Conservation (phyloP, 2,329 filamentous ascomycete species). For the Penicillium sp. region DNA sequence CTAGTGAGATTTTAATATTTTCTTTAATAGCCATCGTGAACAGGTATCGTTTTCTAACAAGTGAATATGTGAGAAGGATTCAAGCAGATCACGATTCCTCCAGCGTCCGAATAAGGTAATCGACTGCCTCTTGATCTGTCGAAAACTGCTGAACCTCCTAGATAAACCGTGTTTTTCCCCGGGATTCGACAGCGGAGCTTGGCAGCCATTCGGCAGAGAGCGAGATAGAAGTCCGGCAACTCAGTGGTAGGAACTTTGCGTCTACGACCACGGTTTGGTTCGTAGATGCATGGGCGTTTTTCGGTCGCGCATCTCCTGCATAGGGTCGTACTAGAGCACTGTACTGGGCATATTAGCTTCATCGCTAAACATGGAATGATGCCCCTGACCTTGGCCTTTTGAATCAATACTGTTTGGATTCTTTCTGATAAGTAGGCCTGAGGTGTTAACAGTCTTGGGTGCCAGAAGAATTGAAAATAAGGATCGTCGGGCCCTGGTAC, state of each 20-base stretch:
- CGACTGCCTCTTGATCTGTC: constrained; percentile 5
- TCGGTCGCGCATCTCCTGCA: not conserved
- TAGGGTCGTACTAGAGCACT: constrained; percentile 4
- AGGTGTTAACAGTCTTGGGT: no score
- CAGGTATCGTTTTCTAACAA: not conserved
- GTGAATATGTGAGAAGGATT: not conserved
- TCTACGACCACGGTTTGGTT: not conserved
- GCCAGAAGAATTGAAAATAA: no score
- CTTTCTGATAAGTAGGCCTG: no score
- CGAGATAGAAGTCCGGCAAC: not conserved
- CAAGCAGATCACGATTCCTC: no score
- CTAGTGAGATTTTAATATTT: not conserved
- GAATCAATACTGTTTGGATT: no score
- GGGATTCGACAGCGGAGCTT: constrained; percentile 2
- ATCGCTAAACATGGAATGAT: not conserved
- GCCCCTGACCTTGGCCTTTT: constrained; percentile 5
- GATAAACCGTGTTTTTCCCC: constrained; percentile 5
- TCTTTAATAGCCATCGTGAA: not conserved
- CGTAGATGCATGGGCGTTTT: not conserved
- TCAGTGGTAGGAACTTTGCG: constrained; percentile 3
- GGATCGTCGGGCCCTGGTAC: no score
- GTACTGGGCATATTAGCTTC: not conserved
- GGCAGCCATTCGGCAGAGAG: constrained; percentile 1
- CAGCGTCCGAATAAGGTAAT: constrained; percentile 2
- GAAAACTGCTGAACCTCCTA: not conserved